Percentiles rank a stretch among this genome's conserved stretches.
Evolutionary conservation across 345 rosid species (phyloP).

Genomic region (Rhodamnia rubescens): DNA sequence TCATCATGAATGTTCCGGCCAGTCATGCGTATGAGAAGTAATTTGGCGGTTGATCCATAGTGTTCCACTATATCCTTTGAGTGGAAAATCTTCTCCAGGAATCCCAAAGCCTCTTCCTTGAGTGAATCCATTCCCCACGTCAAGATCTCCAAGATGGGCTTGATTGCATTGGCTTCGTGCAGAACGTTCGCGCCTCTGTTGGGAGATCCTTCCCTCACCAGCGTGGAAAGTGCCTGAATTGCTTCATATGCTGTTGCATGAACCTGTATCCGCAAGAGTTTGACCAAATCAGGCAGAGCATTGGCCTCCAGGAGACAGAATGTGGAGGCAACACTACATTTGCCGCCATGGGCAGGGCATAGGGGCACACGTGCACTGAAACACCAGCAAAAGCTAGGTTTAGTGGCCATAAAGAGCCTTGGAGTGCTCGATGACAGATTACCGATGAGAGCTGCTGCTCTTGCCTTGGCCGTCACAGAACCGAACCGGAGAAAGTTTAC

Average conservation of each 20-base stretch:
- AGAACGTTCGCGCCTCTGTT: slow-evolving; percentile 29
- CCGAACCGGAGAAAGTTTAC: slow-evolving; percentile 31
- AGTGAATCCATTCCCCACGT: slow-evolving; percentile 49
- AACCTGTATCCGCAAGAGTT: slow-evolving; percentile 21
- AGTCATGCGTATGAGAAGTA: slow-evolving; percentile 23
- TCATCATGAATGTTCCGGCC: slow-evolving; percentile 27
- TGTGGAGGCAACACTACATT: slow-evolving; percentile 34
- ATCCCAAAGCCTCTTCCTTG: slow-evolving; percentile 35
- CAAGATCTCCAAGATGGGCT: slow-evolving; percentile 27
- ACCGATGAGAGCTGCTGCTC: slow-evolving; percentile 56
- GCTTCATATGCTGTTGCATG: slow-evolving; percentile 43
- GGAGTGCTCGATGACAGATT: slow-evolving; percentile 46
- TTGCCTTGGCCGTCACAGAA: slow-evolving; percentile 40
- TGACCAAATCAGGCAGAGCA: slow-evolving; percentile 35
- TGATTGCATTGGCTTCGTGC: slow-evolving; percentile 42
- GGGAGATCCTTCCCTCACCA: slow-evolving; percentile 25
- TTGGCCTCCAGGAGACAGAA: slow-evolving; percentile 44
- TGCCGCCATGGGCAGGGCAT: slow-evolving; percentile 43
- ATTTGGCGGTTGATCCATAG: slow-evolving; percentile 36
- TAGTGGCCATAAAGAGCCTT: slow-evolving; percentile 16
- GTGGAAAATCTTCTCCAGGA: slow-evolving; percentile 40
- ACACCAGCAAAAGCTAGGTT: slow-evolving; percentile 28
- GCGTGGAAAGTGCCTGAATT: slow-evolving; percentile 44
- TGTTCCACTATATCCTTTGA: slow-evolving; percentile 39
- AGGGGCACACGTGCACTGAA: slow-evolving; percentile 17